Conservation (phyloP, 1,139 yeast species). For the Geotrichum cucujoidarum region DNA sequence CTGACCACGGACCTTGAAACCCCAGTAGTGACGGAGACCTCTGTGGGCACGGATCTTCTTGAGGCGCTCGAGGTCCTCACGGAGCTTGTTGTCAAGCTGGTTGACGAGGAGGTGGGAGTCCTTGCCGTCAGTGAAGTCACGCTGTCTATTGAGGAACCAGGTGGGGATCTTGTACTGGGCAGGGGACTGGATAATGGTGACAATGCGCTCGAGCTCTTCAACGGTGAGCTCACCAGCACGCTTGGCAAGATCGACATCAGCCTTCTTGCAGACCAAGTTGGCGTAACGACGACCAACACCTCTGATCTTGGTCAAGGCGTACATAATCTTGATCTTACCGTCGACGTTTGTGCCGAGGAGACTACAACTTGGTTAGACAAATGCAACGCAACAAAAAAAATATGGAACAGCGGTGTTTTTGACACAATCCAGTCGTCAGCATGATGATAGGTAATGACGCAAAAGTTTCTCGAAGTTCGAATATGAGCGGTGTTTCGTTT, state of each 20-base stretch:
- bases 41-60: conserved; percentile 99
- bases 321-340: conserved; percentile 99
- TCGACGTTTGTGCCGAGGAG: conserved; percentile 99
- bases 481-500: too few relatives aligned
- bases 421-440: too few relatives aligned
- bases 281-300: conserved; percentile 99
- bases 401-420: too few relatives aligned
- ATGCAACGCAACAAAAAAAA: background rate
- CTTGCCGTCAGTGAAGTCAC: conserved; percentile 97
- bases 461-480: too few relatives aligned
- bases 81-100: conserved; percentile 98
- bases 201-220: conserved; percentile 99
- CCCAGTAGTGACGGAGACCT: conserved; percentile 99
- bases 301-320: conserved; percentile 99
- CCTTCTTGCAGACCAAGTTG: conserved; percentile 99
- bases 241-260: conserved; percentile 96
- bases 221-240: conserved; percentile 99
- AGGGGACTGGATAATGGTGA: conserved; percentile 99
- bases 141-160: conserved; percentile 99
- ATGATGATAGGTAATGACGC: too few relatives aligned
- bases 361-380: conserved; percentile 42
- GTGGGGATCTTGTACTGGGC: conserved; percentile 98
- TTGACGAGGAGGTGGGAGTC: conserved; percentile 98
- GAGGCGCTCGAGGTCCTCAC: conserved; percentile 99
- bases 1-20: conserved; percentile 91